Base-by-base conservation (phyloP, 2,329 filamentous ascomycete species). In the Phialophora verrucosa region DNA sequence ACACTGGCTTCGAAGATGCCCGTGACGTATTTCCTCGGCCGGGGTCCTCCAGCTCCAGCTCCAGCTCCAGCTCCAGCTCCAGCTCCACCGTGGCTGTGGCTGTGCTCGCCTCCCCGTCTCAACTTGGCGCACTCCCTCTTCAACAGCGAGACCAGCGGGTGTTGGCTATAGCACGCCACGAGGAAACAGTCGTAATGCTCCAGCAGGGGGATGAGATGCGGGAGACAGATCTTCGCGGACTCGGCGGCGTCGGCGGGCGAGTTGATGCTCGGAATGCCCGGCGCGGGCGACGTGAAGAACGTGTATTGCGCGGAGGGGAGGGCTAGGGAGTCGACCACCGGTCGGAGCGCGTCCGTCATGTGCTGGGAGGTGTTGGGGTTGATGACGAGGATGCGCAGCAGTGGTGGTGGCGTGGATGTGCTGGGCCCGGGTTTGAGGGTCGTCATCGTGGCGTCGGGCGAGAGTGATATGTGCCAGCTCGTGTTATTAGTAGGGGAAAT, bases 1-100 rank as follows among this genome's bases (percentile, higher is more conserved):
- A 97, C 83, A 73, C 90, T 92, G 0, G 92, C 90, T 78, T 97
- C 93, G 74, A 97, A 95, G 63, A 98, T 97, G 5, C 94, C 93
- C 0, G 87, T 89, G 4, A 92, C 89, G 38, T 87, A 84, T 77
- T 80, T 85, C 65, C 76, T 76, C 10, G 69, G 38, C 38, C 51
- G 11, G 20, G 42, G 25, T 11, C 63, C 65, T 23, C 17, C 44
- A 1, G 68, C 69, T 32, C 31, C 31, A 10, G 59, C 65, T 23
- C 20, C 44, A 0, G 68, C 69, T 32, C 1, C 31, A 11, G 68
- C 69, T 32, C 31, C 31, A 10, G 59, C 65, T 23, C 20, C 44
- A 0, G 68, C 69, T 32, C 1, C 31, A 11, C 10, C 35, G 35
- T 38, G 35, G 35, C 14, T 2, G 35, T 38, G 35, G 11, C 2